Base-by-base conservation (phyloP, 495 filamentous ascomycete species). In the Podospora didyma region DNA sequence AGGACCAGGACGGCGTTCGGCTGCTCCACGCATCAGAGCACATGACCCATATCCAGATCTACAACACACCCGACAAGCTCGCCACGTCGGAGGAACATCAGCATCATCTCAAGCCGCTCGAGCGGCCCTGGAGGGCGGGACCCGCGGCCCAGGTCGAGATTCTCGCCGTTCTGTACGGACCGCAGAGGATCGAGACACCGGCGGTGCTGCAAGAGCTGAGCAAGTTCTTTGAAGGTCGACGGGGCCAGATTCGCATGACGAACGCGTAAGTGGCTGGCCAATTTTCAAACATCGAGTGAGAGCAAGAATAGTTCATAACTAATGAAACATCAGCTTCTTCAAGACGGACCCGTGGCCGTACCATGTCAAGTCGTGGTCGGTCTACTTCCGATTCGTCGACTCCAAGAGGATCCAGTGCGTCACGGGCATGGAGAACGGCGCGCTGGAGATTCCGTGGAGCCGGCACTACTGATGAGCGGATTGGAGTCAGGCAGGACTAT, bases 351-450 rank as follows among this genome's bases (percentile, higher is more conserved):
- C 63, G 34, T 68, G 66, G 63, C 54, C 57, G 31, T 54, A 56
- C n/a, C 31, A 51, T 16, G 31, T 26, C 11, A 68, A 68, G 58
- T 60, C 63, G 19, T 68, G 66, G 66, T 52, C 60, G 3, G 58
- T 64, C 22, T 68, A 58, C 45, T 66, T 68, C 22, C 45, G 61
- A 6, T 64, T 68, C 48, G 56, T 58, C 1, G 60, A 55, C n/a
- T 60, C 55, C 23, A 51, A 48, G 56, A 37, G 41, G 44, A 55
- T 68, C 41, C 66, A 68, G 51, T 56, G 56, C 9, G 58, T 68
- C 20, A 64, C 63, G 11, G 63, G 66, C 31, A 64, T 65, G 63
- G 66, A 68, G 56, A 49, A 66, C 31, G 58, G 63, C 9, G 63
- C 66, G 31, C 39, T 68, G 31, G 66, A 66, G 54, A 28, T 60